Evolutionary conservation across 768 basidiomycete genomes (phyloP).

Genomic region (Tulasnella sp.): DNA sequence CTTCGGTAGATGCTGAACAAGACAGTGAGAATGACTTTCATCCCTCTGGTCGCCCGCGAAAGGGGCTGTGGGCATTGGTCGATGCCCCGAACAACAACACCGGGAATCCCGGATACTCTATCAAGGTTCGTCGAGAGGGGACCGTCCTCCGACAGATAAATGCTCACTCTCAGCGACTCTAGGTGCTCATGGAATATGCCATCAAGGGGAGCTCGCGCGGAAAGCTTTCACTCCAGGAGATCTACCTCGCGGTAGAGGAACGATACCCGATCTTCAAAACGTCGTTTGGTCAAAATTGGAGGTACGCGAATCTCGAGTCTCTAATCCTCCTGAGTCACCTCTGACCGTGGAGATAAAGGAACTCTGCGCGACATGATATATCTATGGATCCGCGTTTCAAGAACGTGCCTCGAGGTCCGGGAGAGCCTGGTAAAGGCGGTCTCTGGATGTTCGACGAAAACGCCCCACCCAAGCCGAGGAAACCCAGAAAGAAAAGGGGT

Average conservation of each 20-base stretch:
- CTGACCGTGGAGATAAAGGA: not conserved
- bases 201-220: conserved; percentile 16
- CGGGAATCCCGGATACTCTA: conserved; percentile 11
- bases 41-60: not conserved
- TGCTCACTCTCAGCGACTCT: not conserved
- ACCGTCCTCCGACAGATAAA: not conserved
- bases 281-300: conserved; percentile 3
- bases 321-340: not conserved
- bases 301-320: not conserved
- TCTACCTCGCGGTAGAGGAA: conserved; percentile 14
- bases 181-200: conserved; percentile 16
- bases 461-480: conserved; percentile 10
- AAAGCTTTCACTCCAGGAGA: conserved; percentile 13
- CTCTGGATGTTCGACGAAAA: conserved; percentile 17
- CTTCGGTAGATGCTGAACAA: not conserved
- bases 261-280: conserved; percentile 15
- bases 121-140: not conserved
- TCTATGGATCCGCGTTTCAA: conserved; percentile 17
- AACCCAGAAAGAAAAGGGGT: not conserved
- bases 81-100: conserved; percentile 15
- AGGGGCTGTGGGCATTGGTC: conserved; percentile 2
- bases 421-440: conserved; percentile 14
- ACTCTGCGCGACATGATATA: conserved; percentile 18
- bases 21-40: not conserved
- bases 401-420: not conserved